Base-by-base conservation (phyloP, 306 rosid genomes). In the Prunus persica region DNA sequence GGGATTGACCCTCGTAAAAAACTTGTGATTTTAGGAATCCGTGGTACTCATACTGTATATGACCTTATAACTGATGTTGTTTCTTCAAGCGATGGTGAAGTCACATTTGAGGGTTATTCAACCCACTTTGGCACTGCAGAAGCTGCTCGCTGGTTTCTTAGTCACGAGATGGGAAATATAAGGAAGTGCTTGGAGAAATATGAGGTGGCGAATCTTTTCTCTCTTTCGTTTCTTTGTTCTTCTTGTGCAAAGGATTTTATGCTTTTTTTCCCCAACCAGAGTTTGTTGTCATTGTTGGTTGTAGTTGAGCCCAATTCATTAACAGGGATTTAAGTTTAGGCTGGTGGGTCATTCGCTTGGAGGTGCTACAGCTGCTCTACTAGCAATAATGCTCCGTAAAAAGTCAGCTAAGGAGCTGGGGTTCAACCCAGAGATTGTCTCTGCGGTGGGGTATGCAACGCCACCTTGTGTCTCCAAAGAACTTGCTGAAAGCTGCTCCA, bases 341-440 rank as follows among this genome's bases (percentile, higher is more conserved):
- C 84, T 95, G 11, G 98, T 92, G 76, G 98, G 99, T 76, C 99
- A 95, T 95, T 95, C 99, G 55, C 93, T 92, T 69, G 98, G 99
- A 80, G 98, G 97, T 75, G 91, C 99, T 64, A 95, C 82, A 79
- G 98, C 99, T 81, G 87, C 97, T 77, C 65, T 95, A 57, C 80
- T 96, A 72, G 99, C 98, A 66, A 90, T 91, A 83, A 92, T 90
- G 97, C 88, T 95, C 45, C 91, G 57, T 19, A 87, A 87, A 76
- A 92, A 83, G 86, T 90, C 98, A 67, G 56, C 64, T n/a, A 83
- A 87, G 88, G 97, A 95, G 76, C 91, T 95, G 25, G 96, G 99
- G 49, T 95, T 95, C 81, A 88, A 86, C 79, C 97, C 97, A 38
- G 89, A 92, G 70, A 87, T 92, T 84, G 92, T 95, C 76, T 85